A percentile compares a stretch with the other conserved stretches of the same genome.
Conservation (phyloP, 805 yeast genomes). For the Sungouiozyma intestinalis region DNA sequence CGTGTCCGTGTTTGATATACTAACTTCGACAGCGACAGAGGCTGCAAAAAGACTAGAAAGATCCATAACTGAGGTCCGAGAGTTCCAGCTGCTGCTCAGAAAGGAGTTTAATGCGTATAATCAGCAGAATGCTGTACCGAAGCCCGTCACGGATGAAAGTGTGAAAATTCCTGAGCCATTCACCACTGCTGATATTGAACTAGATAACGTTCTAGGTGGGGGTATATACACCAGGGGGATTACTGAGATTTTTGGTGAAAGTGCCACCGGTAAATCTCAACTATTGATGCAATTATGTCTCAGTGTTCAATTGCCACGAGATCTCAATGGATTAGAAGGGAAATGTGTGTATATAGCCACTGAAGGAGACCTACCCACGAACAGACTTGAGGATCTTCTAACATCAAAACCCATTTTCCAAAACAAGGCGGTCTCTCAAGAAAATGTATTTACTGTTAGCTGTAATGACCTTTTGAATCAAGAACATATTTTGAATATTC, state of each 20-base stretch:
- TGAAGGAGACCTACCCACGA: slow-evolving; percentile 62
- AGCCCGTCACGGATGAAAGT: neutral
- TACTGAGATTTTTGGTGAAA: slow-evolving; percentile 74
- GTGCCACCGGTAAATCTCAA: slow-evolving; percentile 84
- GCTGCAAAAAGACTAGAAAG: slow-evolving; percentile 27
- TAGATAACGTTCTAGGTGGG: slow-evolving; percentile 44
- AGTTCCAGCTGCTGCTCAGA: slow-evolving; percentile 15
- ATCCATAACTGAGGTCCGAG: slow-evolving; percentile 26
- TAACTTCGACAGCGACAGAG: slow-evolving; percentile 30
- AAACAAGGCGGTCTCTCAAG: slow-evolving; percentile 27
- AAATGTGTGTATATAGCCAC: slow-evolving; percentile 69
- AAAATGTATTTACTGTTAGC: slow-evolving; percentile 40
- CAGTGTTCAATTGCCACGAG: slow-evolving; percentile 42
- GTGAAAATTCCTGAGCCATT: slow-evolving; percentile 16
- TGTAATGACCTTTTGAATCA: slow-evolving; percentile 64
- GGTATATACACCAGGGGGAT: slow-evolving; percentile 47
- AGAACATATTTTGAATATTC: slow-evolving; percentile 60
- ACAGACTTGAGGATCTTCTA: slow-evolving; percentile 45
- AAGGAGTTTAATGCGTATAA: slow-evolving; percentile 12
- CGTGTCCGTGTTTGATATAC: slow-evolving; percentile 33
- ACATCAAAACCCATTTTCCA: slow-evolving; percentile 24
- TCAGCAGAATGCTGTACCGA: slow-evolving; percentile 4
- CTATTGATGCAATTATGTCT: slow-evolving; percentile 56
- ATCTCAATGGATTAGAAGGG: slow-evolving; percentile 38
- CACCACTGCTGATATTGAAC: slow-evolving; percentile 41